These are phyloP conservation scores for Globisporangium carolinianum DNA, from an alignment of 352 stramenopile species.

Conservation along the genomic window DNA sequence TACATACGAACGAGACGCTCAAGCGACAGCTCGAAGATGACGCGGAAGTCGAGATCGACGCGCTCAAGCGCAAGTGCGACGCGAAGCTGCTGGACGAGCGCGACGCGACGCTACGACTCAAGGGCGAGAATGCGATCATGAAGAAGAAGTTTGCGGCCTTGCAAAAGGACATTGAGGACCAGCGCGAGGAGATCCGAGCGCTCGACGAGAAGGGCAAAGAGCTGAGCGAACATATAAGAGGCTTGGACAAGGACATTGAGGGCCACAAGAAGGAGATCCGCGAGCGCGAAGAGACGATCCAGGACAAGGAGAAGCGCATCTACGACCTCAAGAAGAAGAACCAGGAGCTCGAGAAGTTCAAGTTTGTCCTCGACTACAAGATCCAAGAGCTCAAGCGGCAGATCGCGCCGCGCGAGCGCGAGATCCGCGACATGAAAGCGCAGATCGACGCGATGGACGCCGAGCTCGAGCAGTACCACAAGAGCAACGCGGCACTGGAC, in stretches of 20 bases:
- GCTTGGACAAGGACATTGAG: slow-evolving; percentile 90
- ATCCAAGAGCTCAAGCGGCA: slow-evolving; percentile 96
- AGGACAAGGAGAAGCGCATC: slow-evolving; percentile 95
- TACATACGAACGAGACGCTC: slow-evolving; percentile 85
- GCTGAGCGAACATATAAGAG: slow-evolving; percentile 88
- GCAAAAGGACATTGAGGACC: slow-evolving; percentile 93
- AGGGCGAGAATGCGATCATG: slow-evolving; percentile 95
- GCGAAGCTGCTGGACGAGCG: slow-evolving; percentile 84
- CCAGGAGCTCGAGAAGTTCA: slow-evolving; percentile 96
- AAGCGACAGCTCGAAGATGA: slow-evolving; percentile 92
- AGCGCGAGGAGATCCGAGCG: slow-evolving; percentile 91
- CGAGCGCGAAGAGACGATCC: slow-evolving; percentile 91
- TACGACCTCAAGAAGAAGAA: slow-evolving; percentile 98
- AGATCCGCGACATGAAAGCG: slow-evolving; percentile 93
- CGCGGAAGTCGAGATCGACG: slow-evolving; percentile 91
- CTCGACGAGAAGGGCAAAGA: slow-evolving; percentile 91
- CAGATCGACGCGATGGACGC: slow-evolving; percentile 95
- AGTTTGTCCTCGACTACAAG: slow-evolving; percentile 96
- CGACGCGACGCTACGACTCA: slow-evolving; percentile 90
- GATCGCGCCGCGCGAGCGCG: slow-evolving; percentile 92
- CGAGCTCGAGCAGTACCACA: slow-evolving; percentile 93
- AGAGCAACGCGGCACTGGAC: slow-evolving; percentile 91
- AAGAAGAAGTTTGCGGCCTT: slow-evolving; percentile 94
- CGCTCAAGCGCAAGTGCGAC: slow-evolving; percentile 90
- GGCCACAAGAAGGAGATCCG: slow-evolving; percentile 91